Percentiles rank a stretch among this genome's conserved stretches.
Evolutionary conservation across 2,329 filamentous ascomycete genomes (phyloP).

Genomic region (Xylariaceae sp.): DNA sequence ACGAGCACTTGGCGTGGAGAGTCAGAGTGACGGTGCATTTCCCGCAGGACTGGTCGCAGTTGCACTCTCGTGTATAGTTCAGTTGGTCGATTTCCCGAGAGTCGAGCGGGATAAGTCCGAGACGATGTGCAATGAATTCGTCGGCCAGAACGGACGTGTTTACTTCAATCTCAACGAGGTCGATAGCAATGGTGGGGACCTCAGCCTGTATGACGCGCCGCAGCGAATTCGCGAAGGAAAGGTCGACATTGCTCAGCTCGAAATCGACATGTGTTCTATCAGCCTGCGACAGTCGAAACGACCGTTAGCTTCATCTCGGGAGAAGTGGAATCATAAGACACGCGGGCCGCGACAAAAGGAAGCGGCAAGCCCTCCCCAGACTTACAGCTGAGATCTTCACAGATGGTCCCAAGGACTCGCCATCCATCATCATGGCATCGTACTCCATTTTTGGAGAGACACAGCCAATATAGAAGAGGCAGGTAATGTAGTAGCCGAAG

Average conservation of each 20-base stretch:
- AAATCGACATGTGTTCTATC: conserved; percentile 82
- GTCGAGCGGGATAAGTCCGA: conserved; percentile 84
- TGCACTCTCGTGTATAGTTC: conserved; percentile 87
- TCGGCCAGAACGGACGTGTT: conserved; percentile 97
- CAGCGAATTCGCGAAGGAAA: conserved; percentile 87
- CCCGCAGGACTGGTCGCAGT: conserved; percentile 93
- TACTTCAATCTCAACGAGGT: conserved; percentile 84
- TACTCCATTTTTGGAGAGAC: conserved; percentile 51
- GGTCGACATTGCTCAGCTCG: conserved; percentile 81
- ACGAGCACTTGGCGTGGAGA: conserved; percentile 78
- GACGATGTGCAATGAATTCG: conserved; percentile 88
- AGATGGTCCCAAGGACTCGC: conserved; percentile 49
- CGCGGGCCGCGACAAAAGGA: background rate
- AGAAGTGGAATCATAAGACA: too few relatives aligned
- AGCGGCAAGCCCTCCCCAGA: conserved; percentile 5
- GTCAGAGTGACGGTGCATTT: conserved; percentile 81
- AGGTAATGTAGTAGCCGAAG: background rate
- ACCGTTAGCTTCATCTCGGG: conserved; percentile 19
- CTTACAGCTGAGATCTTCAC: conserved; percentile 57
- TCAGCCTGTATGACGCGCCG: conserved; percentile 89
- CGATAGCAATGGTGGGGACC: conserved; percentile 90
- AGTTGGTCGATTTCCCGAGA: conserved; percentile 78
- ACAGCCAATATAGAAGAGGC: too few relatives aligned
- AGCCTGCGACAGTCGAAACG: conserved; percentile 48
- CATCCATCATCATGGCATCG: conserved; percentile 55